Percentiles rank a stretch among this genome's conserved stretches.
Conservation (phyloP, 768 basidiomycete species). For the Tulasnella sp. region DNA sequence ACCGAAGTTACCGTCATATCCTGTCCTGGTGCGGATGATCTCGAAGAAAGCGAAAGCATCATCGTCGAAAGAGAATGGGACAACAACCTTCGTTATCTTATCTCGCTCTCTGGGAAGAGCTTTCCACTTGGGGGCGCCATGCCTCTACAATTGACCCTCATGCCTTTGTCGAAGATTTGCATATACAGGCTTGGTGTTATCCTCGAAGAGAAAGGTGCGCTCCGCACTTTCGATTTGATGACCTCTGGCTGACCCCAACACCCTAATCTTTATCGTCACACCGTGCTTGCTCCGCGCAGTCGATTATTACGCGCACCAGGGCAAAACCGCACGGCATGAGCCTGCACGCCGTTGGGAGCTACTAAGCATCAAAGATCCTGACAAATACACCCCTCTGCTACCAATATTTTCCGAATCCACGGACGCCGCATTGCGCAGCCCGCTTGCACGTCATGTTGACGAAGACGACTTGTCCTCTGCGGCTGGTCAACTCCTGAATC, state of each 20-base stretch:
- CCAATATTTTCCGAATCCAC: conserved; percentile 71
- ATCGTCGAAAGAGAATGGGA: conserved; percentile 91
- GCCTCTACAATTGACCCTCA: conserved; percentile 72
- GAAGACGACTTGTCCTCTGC: conserved; percentile 3
- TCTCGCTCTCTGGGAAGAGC: conserved; percentile 66
- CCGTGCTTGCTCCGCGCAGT: conserved; percentile 42
- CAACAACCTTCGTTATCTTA: conserved; percentile 73
- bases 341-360: conserved; percentile 57
- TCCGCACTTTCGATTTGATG: background rate
- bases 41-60: conserved; percentile 74
- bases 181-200: conserved; percentile 66
- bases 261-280: background rate
- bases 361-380: conserved; percentile 55
- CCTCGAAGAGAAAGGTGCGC: conserved; percentile 50
- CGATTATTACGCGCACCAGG: conserved; percentile 70
- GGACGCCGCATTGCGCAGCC: conserved; percentile 47
- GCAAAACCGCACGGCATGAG: conserved; percentile 65
- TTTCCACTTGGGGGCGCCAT: conserved; percentile 80
- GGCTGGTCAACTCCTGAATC: conserved; percentile 8
- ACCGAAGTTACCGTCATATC: conserved; percentile 74
- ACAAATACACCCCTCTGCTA: conserved; percentile 61
- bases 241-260: background rate
- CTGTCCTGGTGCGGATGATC: conserved; percentile 73
- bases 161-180: conserved; percentile 80
- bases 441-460: conserved; percentile 48